Conservation (phyloP, 805 yeast genomes). For the Barnettozyma californica region DNA sequence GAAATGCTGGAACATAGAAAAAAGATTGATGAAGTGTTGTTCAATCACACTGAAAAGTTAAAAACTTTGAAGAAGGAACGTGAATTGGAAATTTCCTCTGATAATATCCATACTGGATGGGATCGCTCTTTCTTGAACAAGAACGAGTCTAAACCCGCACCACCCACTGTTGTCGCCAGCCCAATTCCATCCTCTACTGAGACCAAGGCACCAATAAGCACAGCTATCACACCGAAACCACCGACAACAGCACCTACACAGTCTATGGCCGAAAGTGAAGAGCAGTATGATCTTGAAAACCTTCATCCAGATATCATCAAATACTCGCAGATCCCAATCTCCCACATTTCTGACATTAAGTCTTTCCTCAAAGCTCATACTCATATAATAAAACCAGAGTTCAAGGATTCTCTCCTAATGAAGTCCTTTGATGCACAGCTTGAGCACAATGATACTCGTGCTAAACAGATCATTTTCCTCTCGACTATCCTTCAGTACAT, state of each 20-base stretch:
- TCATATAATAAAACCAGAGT: slow-evolving; percentile 70
- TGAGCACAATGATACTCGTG: slow-evolving; percentile 45
- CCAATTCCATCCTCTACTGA: not conserved
- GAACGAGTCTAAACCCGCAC: not conserved
- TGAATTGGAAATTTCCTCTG: slow-evolving; percentile 72
- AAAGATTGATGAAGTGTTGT: slow-evolving; percentile 63
- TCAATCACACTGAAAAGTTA: slow-evolving; percentile 60
- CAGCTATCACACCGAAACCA: slow-evolving; percentile 5
- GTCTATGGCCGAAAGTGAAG: slow-evolving; percentile 10
- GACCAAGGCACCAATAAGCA: slow-evolving; percentile 7
- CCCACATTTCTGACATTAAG: slow-evolving; percentile 45
- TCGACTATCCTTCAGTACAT: slow-evolving; percentile 76
- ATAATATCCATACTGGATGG: slow-evolving; percentile 89
- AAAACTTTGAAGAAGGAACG: slow-evolving; percentile 67
- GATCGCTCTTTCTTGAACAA: slow-evolving; percentile 77
- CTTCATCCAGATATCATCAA: slow-evolving; percentile 21
- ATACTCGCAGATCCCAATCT: slow-evolving; percentile 53
- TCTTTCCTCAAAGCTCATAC: slow-evolving; percentile 50
- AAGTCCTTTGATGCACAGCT: slow-evolving; percentile 83
- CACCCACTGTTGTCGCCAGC: not conserved
- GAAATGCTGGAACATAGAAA: slow-evolving; percentile 52
- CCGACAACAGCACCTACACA: not conserved
- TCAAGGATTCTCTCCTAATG: slow-evolving; percentile 90
- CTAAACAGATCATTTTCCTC: slow-evolving; percentile 71
- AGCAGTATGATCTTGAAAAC: slow-evolving; percentile 20